Conservation (phyloP, 257 asterid genomes). For the Oldenlandia corymbosa region DNA sequence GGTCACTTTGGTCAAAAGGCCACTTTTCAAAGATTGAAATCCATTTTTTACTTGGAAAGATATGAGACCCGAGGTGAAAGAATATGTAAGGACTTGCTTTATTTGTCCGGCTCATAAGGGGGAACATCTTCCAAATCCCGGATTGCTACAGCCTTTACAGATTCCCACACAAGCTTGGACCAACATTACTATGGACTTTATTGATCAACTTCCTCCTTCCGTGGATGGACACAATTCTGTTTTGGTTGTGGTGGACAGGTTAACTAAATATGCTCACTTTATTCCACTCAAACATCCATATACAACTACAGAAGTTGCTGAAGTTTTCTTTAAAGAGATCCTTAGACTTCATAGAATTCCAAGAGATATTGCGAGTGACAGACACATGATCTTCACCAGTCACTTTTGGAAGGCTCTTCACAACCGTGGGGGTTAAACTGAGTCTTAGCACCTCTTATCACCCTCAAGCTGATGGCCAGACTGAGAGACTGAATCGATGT, state of each 20-base stretch:
- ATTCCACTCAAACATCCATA: neutral
- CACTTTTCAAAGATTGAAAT: neutral
- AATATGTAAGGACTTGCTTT: accelerated
- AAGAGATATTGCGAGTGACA: neutral
- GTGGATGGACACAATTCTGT: neutral
- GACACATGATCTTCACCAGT: neutral
- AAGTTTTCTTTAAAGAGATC: neutral
- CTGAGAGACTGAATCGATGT: neutral
- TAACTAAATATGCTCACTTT: neutral
- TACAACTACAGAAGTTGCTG: neutral
- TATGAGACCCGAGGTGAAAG: neutral
- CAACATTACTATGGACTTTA: neutral
- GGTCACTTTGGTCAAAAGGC: neutral
- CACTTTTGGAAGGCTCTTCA: neutral
- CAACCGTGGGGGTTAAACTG: neutral
- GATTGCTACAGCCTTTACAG: neutral
- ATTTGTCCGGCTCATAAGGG: neutral
- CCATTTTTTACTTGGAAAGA: neutral
- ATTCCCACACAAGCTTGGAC: neutral
- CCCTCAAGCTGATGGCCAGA: neutral
- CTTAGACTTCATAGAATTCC: neutral
- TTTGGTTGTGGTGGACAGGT: neutral
- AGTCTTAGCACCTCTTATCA: neutral
- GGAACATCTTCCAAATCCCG: neutral
- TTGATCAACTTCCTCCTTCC: neutral